Conservation (phyloP, 176 grass and related monocot genomes). For the Microstegium vimineum region DNA sequence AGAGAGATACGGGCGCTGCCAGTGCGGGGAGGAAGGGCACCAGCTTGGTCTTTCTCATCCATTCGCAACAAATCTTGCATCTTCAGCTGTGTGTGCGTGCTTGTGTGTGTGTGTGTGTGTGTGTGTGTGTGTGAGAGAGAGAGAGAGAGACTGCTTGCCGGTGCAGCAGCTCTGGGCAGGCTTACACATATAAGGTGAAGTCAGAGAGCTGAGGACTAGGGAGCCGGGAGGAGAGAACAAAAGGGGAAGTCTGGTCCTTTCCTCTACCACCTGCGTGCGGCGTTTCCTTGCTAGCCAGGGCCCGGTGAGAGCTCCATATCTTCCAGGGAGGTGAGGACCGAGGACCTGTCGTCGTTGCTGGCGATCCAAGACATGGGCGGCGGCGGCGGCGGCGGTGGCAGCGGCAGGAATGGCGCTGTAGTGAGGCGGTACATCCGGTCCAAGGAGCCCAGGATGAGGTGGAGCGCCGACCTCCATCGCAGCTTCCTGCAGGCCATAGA, state of each 20-base stretch:
- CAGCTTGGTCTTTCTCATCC: neutral
- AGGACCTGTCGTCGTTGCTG: neutral
- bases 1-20: too few relatives aligned
- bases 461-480: conserved; percentile 74
- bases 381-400: too few relatives aligned
- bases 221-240: neutral
- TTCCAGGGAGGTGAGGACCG: neutral
- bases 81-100: too few relatives aligned
- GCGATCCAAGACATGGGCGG: conserved; percentile 17
- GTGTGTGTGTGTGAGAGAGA: neutral
- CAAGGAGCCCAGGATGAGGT: conserved; percentile 64
- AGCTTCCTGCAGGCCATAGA: conserved; percentile 69
- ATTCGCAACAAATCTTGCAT: too few relatives aligned
- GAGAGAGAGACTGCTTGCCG: neutral
- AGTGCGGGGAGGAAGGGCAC: neutral
- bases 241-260: conserved; percentile 41
- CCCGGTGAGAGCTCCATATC: too few relatives aligned
- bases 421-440: conserved; percentile 80
- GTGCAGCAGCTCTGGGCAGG: neutral
- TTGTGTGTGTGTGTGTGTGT: too few relatives aligned
- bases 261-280: neutral
- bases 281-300: neutral
- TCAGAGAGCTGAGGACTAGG: neutral
- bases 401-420: conserved; percentile 63
- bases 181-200: neutral